Base-by-base conservation (phyloP, 148 eudicot species). In the Rhododendron mucronatum region DNA sequence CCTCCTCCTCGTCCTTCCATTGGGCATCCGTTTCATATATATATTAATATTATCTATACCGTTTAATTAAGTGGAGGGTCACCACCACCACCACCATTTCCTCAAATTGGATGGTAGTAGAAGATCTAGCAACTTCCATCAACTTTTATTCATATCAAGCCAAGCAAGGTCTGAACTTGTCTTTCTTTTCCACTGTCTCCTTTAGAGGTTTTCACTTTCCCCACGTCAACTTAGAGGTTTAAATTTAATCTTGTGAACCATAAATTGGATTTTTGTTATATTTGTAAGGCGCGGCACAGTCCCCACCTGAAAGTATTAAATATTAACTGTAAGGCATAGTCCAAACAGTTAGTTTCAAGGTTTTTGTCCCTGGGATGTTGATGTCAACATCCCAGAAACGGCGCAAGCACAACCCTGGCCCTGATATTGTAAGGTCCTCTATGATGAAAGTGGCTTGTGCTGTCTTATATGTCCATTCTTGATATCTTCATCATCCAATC, bases 61-160 rank as follows among this genome's bases (percentile, higher is more conserved):
- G 26, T 73, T 81, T 80, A 23, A 23, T 51, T 37, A 57, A 51
- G 78, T 67, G 79, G 73, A 80, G 83, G 84, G 53, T 39, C 63
- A 33, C 83, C 87, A 63, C 76, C 75, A 69, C 75, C 75, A 69
- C 18, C 37, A 69, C 16, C 7, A 73, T 41, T 20, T 18, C 30
- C 50, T 30, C 79, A 21, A 80, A 80, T 48, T 82, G 53, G 73
- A 71, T 35, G 61, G 78, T 26, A 73, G 28, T 15, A 28, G 82
- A 71, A 63, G 33, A 82, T 81, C 80, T 50, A 82, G 81, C 74
- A 53, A 51, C 51, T 85, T 85, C 83, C 83, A 61, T 41, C 10
- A 84, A 69, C 78, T 80, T 80, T 26, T 26, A 7, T 85, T 45
- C 21, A 5, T 45, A 44, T 59, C 48, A 41, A 78, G 21, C 87